These are phyloP conservation scores for Aspergillus heteromorphus DNA, from an alignment of 495 filamentous ascomycete species.

Conservation along the genomic window DNA sequence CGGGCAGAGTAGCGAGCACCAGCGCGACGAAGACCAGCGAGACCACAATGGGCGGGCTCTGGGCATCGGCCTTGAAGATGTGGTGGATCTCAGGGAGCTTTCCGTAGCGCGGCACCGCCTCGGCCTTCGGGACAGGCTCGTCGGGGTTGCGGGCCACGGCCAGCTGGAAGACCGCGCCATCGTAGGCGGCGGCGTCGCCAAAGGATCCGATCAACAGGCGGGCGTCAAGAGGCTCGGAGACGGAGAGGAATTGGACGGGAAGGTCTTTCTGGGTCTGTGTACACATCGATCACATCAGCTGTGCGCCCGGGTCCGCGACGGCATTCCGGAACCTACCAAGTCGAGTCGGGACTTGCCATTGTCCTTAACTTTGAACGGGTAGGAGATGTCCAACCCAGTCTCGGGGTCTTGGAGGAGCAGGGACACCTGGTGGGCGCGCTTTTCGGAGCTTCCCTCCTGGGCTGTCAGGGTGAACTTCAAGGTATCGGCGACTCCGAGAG, in stretches of 20 bases:
- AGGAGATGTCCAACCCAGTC: conserved; percentile 82
- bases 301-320: not conserved
- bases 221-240: conserved; percentile 62
- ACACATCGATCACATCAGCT: conserved; percentile 25
- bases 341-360: conserved; percentile 79
- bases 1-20: conserved; percentile 65
- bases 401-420: conserved; percentile 69
- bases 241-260: conserved; percentile 71
- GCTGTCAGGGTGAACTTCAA: conserved; percentile 79
- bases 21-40: conserved; percentile 70
- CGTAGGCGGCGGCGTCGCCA: conserved; percentile 63
- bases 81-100: conserved; percentile 82
- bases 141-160: conserved; percentile 56
- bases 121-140: conserved; percentile 49
- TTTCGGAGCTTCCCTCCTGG: conserved; percentile 69
- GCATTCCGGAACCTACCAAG: conserved; percentile 53
- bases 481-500: conserved; percentile 62
- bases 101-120: conserved; percentile 66
- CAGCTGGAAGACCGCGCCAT: conserved; percentile 62
- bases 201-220: conserved; percentile 83
- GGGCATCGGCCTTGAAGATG: conserved; percentile 75
- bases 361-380: conserved; percentile 78
- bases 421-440: conserved; percentile 90
- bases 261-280: conserved; percentile 81
- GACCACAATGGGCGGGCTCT: conserved; percentile 76